phyloP scores from a whole-genome alignment of 352 stramenopile genomes.

The Globisporangium sylvaticum region DNA sequence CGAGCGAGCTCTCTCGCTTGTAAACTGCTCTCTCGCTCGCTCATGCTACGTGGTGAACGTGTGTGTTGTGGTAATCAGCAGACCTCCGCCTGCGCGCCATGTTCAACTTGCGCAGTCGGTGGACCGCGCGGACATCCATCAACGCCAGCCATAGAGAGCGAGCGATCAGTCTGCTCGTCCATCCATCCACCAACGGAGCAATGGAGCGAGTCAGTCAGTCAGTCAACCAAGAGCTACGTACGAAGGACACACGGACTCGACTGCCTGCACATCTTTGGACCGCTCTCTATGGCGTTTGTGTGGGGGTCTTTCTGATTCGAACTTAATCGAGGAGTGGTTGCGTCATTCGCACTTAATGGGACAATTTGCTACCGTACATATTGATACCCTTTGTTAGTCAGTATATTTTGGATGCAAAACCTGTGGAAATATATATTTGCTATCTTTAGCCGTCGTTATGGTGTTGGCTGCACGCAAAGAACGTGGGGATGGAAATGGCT shows the following conservation, averaged over 20 bases:
- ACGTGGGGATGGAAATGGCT: slow-evolving; percentile 7
- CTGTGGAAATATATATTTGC: neutral
- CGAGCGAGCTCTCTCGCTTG: neutral
- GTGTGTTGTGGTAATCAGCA: neutral
- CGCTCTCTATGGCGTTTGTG: neutral
- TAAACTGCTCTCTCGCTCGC: neutral
- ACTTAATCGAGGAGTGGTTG: neutral
- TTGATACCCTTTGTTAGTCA: neutral
- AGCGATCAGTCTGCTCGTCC: neutral
- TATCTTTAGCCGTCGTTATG: slow-evolving; percentile 8
- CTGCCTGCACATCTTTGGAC: neutral
- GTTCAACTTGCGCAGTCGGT: neutral
- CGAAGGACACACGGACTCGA: neutral
- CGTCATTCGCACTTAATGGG: neutral
- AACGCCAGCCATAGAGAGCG: neutral
- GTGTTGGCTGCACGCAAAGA: neutral
- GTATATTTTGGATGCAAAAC: neutral
- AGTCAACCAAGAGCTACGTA: neutral
- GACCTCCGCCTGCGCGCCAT: neutral
- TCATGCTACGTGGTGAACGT: neutral
- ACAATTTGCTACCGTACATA: neutral
- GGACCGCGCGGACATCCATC: neutral
- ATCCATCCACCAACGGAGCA: too few relatives aligned
- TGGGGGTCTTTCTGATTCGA: neutral
- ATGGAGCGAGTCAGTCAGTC: neutral